Percentiles rank a stretch among this genome's conserved stretches.
phyloP scores from a whole-genome alignment of 495 filamentous ascomycete species.

The Melanomma pulvis-pyrius region DNA sequence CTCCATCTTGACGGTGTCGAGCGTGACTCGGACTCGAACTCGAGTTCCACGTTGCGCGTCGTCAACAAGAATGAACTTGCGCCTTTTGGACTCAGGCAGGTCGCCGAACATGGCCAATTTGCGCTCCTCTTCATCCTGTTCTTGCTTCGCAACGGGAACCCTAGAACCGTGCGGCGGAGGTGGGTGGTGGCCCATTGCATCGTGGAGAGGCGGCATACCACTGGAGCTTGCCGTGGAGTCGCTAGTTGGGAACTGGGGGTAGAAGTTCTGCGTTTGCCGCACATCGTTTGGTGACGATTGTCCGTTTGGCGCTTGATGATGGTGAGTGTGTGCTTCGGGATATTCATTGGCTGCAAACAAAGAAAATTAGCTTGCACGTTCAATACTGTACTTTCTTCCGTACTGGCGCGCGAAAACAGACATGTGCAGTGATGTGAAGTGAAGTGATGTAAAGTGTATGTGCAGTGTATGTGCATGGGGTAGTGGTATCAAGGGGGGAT shows the following conservation, averaged over 20 bases:
- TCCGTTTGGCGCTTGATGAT: conserved; percentile 57
- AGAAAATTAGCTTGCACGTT: conserved; percentile 49
- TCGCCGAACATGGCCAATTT: conserved; percentile 75
- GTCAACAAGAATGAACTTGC: conserved; percentile 95
- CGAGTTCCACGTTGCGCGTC: conserved; percentile 71
- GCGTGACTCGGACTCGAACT: conserved; percentile 81
- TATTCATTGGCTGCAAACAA: conserved; percentile 59
- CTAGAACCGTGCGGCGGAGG: conserved; percentile 46
- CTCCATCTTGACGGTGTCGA: conserved; percentile 85
- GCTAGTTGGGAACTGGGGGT: conserved; percentile 65
- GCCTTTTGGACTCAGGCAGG: conserved; percentile 81
- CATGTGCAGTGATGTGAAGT: conserved; percentile 36
- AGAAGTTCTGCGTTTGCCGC: conserved; percentile 79
- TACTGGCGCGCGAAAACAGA: conserved; percentile 32
- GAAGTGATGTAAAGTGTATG: conserved; percentile 22
- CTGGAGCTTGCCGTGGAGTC: conserved; percentile 56
- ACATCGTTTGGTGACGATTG: conserved; percentile 56
- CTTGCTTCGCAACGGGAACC: conserved; percentile 44
- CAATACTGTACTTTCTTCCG: conserved; percentile 33
- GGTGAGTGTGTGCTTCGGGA: conserved; percentile 63
- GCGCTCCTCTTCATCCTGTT: conserved; percentile 52
- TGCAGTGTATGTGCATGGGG: conserved; percentile 26
- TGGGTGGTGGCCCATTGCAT: conserved; percentile 60
- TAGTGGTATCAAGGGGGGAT: conserved; percentile 54
- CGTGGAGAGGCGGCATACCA: conserved; percentile 71